phyloP scores from a whole-genome alignment of 257 asterid species.

The Ilex asprella region DNA sequence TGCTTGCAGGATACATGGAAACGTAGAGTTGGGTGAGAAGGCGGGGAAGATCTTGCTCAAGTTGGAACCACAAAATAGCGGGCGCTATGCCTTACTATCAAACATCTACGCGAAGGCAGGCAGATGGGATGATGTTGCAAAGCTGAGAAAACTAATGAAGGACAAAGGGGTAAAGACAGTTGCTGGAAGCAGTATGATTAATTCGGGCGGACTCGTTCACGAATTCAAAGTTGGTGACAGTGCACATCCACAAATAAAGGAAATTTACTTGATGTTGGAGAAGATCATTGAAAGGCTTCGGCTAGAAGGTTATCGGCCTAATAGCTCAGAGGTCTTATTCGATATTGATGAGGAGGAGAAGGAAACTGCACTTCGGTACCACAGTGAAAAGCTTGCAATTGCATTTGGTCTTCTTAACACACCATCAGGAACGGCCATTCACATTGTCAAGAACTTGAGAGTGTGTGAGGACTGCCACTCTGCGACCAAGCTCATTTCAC shows the following conservation, averaged over 20 bases:
- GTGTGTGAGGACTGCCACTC: slow-evolving; percentile 48
- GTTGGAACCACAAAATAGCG: slow-evolving; percentile 41
- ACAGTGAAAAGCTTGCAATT: slow-evolving; percentile 60
- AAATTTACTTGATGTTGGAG: slow-evolving; percentile 18
- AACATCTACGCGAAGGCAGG: slow-evolving; percentile 50
- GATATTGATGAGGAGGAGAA: slow-evolving; percentile 46
- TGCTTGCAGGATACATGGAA: slow-evolving; percentile 42
- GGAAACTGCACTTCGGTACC: slow-evolving; percentile 41
- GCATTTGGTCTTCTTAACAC: slow-evolving; percentile 40
- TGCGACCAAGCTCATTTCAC: slow-evolving; percentile 36
- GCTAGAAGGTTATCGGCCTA: slow-evolving; percentile 26
- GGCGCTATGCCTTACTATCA: slow-evolving; percentile 38
- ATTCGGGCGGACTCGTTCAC: slow-evolving; percentile 24
- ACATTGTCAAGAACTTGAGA: slow-evolving; percentile 44
- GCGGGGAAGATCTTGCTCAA: slow-evolving; percentile 36
- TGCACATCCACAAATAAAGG: slow-evolving; percentile 24
- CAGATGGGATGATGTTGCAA: slow-evolving; percentile 38
- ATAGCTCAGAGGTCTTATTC: slow-evolving; percentile 33
- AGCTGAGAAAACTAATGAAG: slow-evolving; percentile 39
- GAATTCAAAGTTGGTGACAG: slow-evolving; percentile 44
- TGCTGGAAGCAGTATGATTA: slow-evolving; percentile 31
- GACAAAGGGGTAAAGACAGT: slow-evolving; percentile 31
- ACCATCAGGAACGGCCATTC: slow-evolving; percentile 25
- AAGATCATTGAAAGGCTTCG: slow-evolving; percentile 24
- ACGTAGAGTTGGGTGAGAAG: slow-evolving; percentile 39